Conservation (phyloP, 1,139 yeast species). For the Arxiozyma slooffiae region DNA sequence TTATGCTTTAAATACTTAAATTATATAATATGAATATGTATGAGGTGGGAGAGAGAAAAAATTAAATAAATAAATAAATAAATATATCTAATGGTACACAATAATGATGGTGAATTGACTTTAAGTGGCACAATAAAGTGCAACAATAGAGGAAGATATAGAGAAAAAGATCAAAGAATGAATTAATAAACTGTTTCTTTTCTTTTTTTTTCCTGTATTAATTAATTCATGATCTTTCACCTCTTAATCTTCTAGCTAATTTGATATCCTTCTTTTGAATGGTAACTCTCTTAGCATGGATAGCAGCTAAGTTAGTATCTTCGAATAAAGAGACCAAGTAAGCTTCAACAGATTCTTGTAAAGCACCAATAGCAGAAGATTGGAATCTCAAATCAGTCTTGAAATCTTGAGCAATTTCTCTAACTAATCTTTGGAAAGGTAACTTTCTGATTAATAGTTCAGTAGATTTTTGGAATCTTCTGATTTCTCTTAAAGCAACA, state of each 20-base stretch:
- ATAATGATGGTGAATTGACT: too few relatives aligned
- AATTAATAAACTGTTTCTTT: neutral
- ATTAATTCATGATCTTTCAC: constrained; percentile 66
- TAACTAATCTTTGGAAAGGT: constrained; percentile 97
- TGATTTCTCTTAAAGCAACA: constrained; percentile 97
- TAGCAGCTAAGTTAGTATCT: constrained; percentile 97
- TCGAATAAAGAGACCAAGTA: constrained; percentile 83
- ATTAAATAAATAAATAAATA: too few relatives aligned
- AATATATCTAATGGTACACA: neutral
- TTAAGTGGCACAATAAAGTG: neutral
- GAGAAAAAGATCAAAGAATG: neutral
- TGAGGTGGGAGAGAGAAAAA: neutral
- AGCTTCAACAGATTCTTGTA: constrained; percentile 98
- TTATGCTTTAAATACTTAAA: neutral
- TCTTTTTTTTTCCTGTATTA: too few relatives aligned
- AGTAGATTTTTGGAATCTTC: constrained; percentile 98
- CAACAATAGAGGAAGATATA: neutral
- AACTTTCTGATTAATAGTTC: constrained; percentile 94
- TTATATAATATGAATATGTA: neutral
- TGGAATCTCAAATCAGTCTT: constrained; percentile 97
- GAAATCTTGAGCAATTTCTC: constrained; percentile 97
- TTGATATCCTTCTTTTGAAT: constrained; percentile 99
- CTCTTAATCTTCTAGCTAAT: constrained; percentile 98
- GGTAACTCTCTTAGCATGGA: constrained; percentile 98
- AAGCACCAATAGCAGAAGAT: constrained; percentile 97